Base-by-base conservation (phyloP, 345 rosid species). In the Syzygium aqueum region DNA sequence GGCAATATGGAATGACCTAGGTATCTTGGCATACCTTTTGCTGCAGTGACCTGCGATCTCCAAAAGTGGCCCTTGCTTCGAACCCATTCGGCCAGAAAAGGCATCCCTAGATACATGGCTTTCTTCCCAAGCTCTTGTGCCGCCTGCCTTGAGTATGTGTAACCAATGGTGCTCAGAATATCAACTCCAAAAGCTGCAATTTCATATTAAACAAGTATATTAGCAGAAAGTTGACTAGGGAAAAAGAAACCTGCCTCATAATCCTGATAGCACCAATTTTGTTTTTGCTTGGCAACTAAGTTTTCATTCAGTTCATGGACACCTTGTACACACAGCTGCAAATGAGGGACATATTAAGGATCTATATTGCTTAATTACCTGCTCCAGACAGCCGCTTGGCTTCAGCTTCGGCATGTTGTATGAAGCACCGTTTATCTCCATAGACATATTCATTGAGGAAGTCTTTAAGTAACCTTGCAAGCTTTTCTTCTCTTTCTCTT, bases 121-220 rank as follows among this genome's bases (percentile, higher is more conserved):
- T 94, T 95, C 93, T 94, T 95, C 65, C 97, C 96, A 8, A 95
- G 95, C 90, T 95, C 95, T 80, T 90, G 96, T 3, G 96, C 93
- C 25, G 95, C 97, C 86, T 92, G 96, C 85, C 97, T 92, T 65
- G 94, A 90, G 85, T 94, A 94, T 61, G 91, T 84, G 89, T 94
- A 92, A 84, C 97, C 96, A 86, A 95, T 94, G 7, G 94, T 93
- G 89, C 86, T 92, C 57, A 95, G 85, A 27, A 93, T 92, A 63
- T 93, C 94, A 65, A 85, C 91, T 85, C 96, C 96, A 90, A 93
- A 91, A 59, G 92, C 96, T 95, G 93, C 84, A 88, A 86, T 63
- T 85, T 84, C 85, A 87, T 33, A 49, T 63, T 28, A 57, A 27
- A 37, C 28, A 51, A n/a, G 13, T 40, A 11, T 22, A 10, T 86